A percentile compares a stretch with the other conserved stretches of the same genome.
phyloP scores from a whole-genome alignment of 192 early-diverging fungal species.

The Entophlyctis helioformis region DNA sequence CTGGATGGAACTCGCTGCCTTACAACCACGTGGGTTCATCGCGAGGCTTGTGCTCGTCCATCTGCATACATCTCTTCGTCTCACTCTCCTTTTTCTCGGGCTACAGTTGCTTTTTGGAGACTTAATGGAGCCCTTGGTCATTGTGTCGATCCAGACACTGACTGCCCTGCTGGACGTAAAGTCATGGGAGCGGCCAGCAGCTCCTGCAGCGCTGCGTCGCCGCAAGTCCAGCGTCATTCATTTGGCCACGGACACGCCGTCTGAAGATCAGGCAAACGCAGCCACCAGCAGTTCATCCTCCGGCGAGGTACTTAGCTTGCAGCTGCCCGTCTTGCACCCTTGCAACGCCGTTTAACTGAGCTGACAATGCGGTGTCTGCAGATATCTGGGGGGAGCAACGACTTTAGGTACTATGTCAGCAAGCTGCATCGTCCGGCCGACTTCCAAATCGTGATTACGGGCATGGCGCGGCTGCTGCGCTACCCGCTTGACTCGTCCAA shows the following conservation, averaged over 20 bases:
- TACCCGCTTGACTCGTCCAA: constrained; percentile 36
- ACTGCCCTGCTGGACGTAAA: constrained; percentile 61
- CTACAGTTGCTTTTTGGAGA: constrained; percentile 56
- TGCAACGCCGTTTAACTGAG: no score
- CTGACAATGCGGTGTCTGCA: no score
- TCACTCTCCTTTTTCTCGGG: no score
- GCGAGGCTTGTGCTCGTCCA: not conserved
- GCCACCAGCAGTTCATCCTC: no score
- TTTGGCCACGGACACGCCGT: no score
- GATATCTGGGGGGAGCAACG: no score
- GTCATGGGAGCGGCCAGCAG: no score
- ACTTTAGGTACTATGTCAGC: constrained; percentile 65
- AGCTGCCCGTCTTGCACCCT: no score
- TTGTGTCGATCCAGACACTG: constrained; percentile 55
- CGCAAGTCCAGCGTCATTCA: no score
- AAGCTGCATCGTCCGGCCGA: constrained; percentile 75
- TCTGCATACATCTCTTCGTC: not conserved
- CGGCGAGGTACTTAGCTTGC: no score
- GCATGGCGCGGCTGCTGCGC: constrained; percentile 61
- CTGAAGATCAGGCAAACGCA: no score
- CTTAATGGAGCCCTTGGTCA: constrained; percentile 58
- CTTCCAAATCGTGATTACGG: constrained; percentile 66
- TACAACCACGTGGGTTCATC: constrained; percentile 56
- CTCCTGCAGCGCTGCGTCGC: no score
- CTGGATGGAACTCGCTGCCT: constrained; percentile 71